Percentiles rank a stretch among this genome's conserved stretches.
phyloP scores from a whole-genome alignment of 495 filamentous ascomycete genomes.

The Hypoxylon trugodes region DNA sequence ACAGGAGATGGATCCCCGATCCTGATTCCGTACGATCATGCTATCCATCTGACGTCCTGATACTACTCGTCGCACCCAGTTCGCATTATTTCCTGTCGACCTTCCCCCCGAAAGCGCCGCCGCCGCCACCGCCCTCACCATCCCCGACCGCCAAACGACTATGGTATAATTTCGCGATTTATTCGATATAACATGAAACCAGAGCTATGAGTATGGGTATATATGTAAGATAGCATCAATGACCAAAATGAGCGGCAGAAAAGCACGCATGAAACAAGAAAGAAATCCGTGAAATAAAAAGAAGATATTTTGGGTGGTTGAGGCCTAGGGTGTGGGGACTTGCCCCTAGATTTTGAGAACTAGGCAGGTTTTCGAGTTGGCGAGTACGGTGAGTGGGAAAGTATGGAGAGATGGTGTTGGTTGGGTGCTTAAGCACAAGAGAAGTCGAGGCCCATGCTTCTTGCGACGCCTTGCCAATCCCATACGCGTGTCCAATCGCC shows the following conservation, averaged over 20 bases:
- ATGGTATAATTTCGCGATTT: slow-evolving; percentile 36
- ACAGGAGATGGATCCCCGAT: slow-evolving; percentile 1
- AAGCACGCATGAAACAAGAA: slow-evolving; percentile 20
- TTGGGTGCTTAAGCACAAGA: slow-evolving; percentile 60
- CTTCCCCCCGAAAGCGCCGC: slow-evolving; percentile 24
- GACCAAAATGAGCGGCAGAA: slow-evolving; percentile 25
- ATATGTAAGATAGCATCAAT: slow-evolving; percentile 31
- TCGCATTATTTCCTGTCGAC: slow-evolving; percentile 8
- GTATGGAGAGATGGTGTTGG: background rate
- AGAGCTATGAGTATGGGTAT: slow-evolving; percentile 40
- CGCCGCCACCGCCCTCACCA: background rate
- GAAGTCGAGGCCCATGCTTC: slow-evolving; percentile 81
- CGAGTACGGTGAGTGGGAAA: slow-evolving; percentile 3
- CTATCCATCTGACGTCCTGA: slow-evolving; percentile 8
- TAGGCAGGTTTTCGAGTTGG: background rate
- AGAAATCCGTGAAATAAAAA: slow-evolving; percentile 10
- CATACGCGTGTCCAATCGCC: slow-evolving; percentile 77
- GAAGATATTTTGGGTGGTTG: too few species aligned
- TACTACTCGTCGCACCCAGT: slow-evolving; percentile 7
- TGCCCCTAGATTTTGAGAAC: background rate
- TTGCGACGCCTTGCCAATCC: slow-evolving; percentile 91
- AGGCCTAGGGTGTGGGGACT: background rate
- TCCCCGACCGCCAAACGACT: slow-evolving; percentile 18
- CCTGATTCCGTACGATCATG: background rate
- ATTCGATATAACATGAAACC: slow-evolving; percentile 40